A percentile compares a stretch with the other conserved stretches of the same genome.
phyloP scores from a whole-genome alignment of 768 basidiomycete genomes.

The Boletus sp. region DNA sequence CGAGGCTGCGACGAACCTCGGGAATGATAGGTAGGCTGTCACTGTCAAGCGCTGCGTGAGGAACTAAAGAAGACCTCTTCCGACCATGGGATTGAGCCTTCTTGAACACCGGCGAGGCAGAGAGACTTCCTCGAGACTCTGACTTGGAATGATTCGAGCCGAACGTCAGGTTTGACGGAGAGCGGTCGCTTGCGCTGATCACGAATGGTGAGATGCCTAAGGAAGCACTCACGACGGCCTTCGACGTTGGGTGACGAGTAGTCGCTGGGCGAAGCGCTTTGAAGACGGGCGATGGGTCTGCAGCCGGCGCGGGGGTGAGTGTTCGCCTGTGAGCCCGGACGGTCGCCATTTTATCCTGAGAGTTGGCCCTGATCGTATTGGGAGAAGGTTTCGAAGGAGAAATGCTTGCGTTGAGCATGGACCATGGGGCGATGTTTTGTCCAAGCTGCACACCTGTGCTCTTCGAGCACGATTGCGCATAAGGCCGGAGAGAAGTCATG shows the following conservation, averaged over 20 bases:
- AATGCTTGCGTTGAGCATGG: slow-evolving; percentile 40
- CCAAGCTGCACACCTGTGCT: slow-evolving; percentile 36
- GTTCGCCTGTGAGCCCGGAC: slow-evolving; percentile 48
- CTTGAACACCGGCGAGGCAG: slow-evolving; percentile 37
- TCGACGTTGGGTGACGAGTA: slow-evolving; percentile 21
- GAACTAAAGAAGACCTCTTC: slow-evolving; percentile 26
- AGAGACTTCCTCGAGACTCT: slow-evolving; percentile 19
- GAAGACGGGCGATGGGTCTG: slow-evolving; percentile 58
- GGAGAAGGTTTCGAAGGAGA: slow-evolving; percentile 38
- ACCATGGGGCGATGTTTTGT: slow-evolving; percentile 66
- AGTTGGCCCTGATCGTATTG: slow-evolving; percentile 13
- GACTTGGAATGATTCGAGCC: slow-evolving; percentile 35
- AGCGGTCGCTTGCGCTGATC: slow-evolving; percentile 13
- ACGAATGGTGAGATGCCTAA: slow-evolving; percentile 29
- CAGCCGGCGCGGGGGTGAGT: slow-evolving; percentile 55
- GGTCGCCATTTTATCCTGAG: slow-evolving; percentile 28
- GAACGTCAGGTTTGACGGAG: slow-evolving; percentile 38
- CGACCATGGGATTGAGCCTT: slow-evolving; percentile 24
- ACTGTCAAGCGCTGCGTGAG: slow-evolving; percentile 14
- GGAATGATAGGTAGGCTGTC: slow-evolving; percentile 42
- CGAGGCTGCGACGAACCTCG: slow-evolving; percentile 55
- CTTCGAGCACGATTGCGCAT: slow-evolving; percentile 36
- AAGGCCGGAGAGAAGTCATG: slow-evolving; percentile 50
- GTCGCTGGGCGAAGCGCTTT: slow-evolving; percentile 55
- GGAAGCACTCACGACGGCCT: slow-evolving; percentile 25